Conservation (phyloP, 805 yeast species). For the Saccharomycopsis vini region DNA sequence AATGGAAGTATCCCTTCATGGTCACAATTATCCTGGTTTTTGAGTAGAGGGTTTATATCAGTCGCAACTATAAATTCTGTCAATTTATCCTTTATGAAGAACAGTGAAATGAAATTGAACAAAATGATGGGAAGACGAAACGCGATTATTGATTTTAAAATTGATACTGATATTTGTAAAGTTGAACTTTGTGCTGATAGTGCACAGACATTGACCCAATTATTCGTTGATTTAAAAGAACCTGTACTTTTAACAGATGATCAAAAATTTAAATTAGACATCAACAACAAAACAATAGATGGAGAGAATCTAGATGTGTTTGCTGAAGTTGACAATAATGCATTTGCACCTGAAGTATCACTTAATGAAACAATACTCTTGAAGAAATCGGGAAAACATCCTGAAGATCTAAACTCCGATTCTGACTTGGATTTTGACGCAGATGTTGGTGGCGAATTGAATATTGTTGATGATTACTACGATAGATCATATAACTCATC, state of each 20-base stretch:
- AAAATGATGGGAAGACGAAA: slow-evolving; percentile 19
- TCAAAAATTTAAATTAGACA: slow-evolving; percentile 42
- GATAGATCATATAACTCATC: not conserved
- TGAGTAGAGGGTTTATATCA: slow-evolving; percentile 41
- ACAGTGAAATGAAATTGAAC: slow-evolving; percentile 13
- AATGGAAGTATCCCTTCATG: slow-evolving; percentile 25
- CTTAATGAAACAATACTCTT: not conserved
- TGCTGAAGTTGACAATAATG: slow-evolving; percentile 30
- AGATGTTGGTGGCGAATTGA: slow-evolving; percentile 8
- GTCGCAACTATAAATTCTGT: slow-evolving; percentile 37
- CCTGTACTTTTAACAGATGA: slow-evolving; percentile 54
- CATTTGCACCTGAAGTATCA: slow-evolving; percentile 18
- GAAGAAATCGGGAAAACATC: too few relatives aligned
- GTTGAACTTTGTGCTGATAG: slow-evolving; percentile 79
- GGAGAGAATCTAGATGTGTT: slow-evolving; percentile 21
- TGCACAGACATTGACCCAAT: slow-evolving; percentile 56
- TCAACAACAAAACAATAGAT: not conserved
- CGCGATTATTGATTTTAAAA: slow-evolving; percentile 34
- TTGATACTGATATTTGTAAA: slow-evolving; percentile 39
- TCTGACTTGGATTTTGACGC: not conserved
- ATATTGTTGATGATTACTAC: slow-evolving; percentile 24
- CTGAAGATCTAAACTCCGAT: not conserved
- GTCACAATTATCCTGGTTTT: slow-evolving; percentile 34
- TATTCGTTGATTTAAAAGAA: slow-evolving; percentile 62
- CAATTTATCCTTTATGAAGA: slow-evolving; percentile 13